Conservation (phyloP, 1,284 basidiomycete genomes). For the Polyporus tsugae region DNA sequence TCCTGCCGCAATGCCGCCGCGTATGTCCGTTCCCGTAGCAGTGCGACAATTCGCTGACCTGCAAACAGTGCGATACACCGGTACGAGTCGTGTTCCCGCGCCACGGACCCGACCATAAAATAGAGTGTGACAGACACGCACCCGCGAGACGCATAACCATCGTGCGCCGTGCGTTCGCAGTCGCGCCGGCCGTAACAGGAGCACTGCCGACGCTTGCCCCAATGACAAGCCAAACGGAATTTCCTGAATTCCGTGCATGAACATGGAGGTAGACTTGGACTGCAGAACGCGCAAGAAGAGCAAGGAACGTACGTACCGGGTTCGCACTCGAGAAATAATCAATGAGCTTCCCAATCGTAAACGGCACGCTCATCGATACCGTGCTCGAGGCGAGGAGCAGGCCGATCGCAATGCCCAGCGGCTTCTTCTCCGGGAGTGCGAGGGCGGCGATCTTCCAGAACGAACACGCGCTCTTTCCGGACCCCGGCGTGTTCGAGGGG, state of each 20-base stretch:
- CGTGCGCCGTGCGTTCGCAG: slow-evolving; percentile 88
- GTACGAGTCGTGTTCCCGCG: not conserved
- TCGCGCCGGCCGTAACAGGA: slow-evolving; percentile 85
- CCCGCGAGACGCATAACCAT: slow-evolving; percentile 90
- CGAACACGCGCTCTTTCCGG: slow-evolving; percentile 58
- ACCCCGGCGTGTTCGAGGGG: slow-evolving; percentile 43
- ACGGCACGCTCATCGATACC: slow-evolving; percentile 91
- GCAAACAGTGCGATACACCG: not conserved
- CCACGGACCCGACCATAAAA: not conserved
- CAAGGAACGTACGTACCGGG: slow-evolving; percentile 75
- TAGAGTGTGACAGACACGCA: slow-evolving; percentile 41
- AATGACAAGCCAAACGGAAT: slow-evolving; percentile 82
- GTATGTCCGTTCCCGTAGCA: slow-evolving; percentile 87
- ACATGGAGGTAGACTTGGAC: not conserved
- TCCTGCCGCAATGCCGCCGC: slow-evolving; percentile 87
- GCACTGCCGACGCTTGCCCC: slow-evolving; percentile 81
- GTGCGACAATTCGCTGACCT: slow-evolving; percentile 93
- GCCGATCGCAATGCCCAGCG: slow-evolving; percentile 75
- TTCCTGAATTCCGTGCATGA: slow-evolving; percentile 52
- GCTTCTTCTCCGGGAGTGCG: slow-evolving; percentile 81
- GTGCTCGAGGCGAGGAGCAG: slow-evolving; percentile 72
- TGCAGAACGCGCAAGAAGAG: too few relatives aligned
- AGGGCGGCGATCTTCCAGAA: slow-evolving; percentile 80
- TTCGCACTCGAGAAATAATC: slow-evolving; percentile 85
- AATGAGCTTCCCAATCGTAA: slow-evolving; percentile 91